phyloP scores from a whole-genome alignment of 176 grass and related monocot genomes.

The Hyparrhenia diplandra region DNA sequence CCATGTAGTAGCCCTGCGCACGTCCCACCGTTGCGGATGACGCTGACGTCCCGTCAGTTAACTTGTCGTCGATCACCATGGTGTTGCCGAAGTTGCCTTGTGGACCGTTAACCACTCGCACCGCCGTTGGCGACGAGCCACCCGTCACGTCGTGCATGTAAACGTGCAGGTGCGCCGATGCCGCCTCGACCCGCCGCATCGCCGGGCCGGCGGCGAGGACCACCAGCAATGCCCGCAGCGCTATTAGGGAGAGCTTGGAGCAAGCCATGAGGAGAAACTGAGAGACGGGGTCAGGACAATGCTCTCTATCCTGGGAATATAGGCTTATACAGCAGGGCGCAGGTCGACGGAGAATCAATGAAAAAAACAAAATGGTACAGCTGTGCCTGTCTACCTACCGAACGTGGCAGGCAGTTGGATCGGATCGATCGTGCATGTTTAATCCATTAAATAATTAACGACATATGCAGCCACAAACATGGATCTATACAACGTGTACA shows the following conservation, averaged over 20 bases:
- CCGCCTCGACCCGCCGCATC: not conserved
- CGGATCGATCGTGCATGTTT: not conserved
- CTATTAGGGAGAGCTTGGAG: not conserved
- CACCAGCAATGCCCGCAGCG: not conserved
- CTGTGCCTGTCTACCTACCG: not conserved
- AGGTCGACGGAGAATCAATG: not conserved
- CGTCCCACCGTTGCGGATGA: constrained; percentile 16
- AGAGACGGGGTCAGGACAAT: not conserved
- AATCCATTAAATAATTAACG: not conserved
- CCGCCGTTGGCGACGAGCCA: not conserved
- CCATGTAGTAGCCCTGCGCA: constrained; percentile 39
- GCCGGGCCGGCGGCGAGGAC: not conserved
- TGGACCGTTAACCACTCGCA: constrained; percentile 4
- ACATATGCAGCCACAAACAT: not conserved
- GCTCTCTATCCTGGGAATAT: not conserved
- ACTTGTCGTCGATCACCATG: constrained; percentile 34
- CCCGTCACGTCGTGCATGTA: constrained; percentile 41
- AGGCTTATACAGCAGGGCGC: not conserved
- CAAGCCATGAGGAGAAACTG: not conserved
- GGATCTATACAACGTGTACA: not conserved
- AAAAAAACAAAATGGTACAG: not conserved
- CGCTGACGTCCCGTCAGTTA: constrained; percentile 20
- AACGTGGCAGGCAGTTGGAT: not conserved
- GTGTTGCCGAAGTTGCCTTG: constrained; percentile 21
- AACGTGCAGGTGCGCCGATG: constrained; percentile 30